Percentiles rank a stretch among this genome's conserved stretches.
Conservation (phyloP, 805 yeast genomes). For the Yueomyces sp. region DNA sequence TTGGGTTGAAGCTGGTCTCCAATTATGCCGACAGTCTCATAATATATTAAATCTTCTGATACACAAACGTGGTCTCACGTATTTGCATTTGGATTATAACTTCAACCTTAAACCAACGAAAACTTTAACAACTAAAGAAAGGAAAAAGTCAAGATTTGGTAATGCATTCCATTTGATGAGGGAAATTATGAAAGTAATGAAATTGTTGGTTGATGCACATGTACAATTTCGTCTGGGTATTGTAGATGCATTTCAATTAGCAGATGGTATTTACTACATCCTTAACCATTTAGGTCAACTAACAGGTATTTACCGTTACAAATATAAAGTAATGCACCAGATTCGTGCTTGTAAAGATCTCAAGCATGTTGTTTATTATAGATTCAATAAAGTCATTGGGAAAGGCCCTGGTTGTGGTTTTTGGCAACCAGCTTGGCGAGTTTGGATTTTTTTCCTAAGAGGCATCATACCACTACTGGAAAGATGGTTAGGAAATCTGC, state of each 20-base stretch:
- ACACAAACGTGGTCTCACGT: conserved; percentile 83
- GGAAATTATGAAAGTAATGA: conserved; percentile 73
- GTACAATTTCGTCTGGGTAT: conserved; percentile 84
- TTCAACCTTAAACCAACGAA: conserved; percentile 94
- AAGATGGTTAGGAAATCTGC: conserved; percentile 85
- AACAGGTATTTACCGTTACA: conserved; percentile 93
- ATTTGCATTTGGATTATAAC: conserved; percentile 86
- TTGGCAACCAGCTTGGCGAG: conserved; percentile 99
- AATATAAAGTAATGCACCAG: conserved; percentile 97
- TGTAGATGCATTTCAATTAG: conserved; percentile 84
- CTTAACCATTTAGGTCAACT: conserved; percentile 89
- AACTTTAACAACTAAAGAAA: conserved; percentile 88
- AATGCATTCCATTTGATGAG: conserved; percentile 89
- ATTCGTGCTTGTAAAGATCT: conserved; percentile 90
- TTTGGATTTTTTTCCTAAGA: conserved; percentile 84
- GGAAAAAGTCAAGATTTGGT: conserved; percentile 92
- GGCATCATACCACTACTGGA: conserved; percentile 87
- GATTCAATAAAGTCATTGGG: conserved; percentile 76
- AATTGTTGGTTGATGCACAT: conserved; percentile 84
- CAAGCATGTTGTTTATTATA: conserved; percentile 79
- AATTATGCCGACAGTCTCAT: conserved; percentile 84
- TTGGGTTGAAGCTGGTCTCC: conserved; percentile 98
- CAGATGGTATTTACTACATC: conserved; percentile 87
- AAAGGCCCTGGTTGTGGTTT: conserved; percentile 99
- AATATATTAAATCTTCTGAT: conserved; percentile 84